Percentiles rank a stretch among this genome's conserved stretches.
phyloP scores from a whole-genome alignment of 352 stramenopile species.

The Globisporangium nunn region DNA sequence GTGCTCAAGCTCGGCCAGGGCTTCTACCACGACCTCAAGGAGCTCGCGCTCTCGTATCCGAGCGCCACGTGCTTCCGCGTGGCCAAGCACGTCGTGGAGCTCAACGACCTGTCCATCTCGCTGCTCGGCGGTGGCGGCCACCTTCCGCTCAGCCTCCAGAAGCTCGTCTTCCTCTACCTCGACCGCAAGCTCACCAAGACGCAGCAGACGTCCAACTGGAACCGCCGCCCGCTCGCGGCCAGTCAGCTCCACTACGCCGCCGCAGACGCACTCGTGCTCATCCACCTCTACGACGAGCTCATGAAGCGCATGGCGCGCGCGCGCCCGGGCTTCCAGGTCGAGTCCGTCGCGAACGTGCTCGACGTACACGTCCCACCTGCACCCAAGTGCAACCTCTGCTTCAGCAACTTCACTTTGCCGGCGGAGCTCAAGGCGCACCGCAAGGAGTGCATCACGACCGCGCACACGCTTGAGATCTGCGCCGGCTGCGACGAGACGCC shows the following conservation, averaged over 20 bases:
- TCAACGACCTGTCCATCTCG: constrained; percentile 66
- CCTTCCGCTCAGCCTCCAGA: constrained; percentile 63
- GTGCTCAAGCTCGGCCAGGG: constrained; percentile 64
- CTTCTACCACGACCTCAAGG: constrained; percentile 55
- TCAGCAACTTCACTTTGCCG: constrained; percentile 26
- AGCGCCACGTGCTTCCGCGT: constrained; percentile 61
- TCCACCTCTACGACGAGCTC: constrained; percentile 64
- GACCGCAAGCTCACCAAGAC: constrained; percentile 63
- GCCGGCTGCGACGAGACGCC: constrained; percentile 36
- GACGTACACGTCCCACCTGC: constrained; percentile 38
- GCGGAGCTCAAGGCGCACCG: constrained; percentile 40
- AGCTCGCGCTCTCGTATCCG: constrained; percentile 54
- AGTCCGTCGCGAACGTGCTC: constrained; percentile 47
- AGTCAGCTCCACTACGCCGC: constrained; percentile 68
- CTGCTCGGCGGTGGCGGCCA: constrained; percentile 34
- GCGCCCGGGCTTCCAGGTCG: constrained; percentile 31
- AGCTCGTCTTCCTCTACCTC: constrained; percentile 70
- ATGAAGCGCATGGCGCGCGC: constrained; percentile 23
- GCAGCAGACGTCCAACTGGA: constrained; percentile 79
- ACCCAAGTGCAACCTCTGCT: constrained; percentile 53
- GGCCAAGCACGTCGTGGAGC: constrained; percentile 58
- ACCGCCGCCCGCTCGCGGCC: constrained; percentile 41
- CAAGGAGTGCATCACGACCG: constrained; percentile 28
- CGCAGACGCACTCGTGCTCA: constrained; percentile 59
- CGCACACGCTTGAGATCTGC: constrained; percentile 37